Conservation (phyloP, 2,329 filamentous ascomycete genomes). For the Seiridium unicorne region DNA sequence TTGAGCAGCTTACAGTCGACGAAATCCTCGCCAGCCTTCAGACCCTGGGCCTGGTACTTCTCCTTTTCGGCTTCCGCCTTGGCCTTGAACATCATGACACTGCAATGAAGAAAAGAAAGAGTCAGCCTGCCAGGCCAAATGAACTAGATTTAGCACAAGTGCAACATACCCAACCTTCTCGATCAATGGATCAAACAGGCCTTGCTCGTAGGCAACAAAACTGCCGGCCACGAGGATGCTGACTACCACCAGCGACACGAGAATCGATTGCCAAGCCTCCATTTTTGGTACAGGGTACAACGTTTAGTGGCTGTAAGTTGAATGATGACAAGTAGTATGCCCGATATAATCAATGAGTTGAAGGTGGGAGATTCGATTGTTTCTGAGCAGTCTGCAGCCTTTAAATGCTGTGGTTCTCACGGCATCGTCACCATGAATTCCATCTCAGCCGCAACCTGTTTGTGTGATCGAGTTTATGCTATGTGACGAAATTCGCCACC, state of each 20-base stretch:
- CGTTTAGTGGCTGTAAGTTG: background rate
- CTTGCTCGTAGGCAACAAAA: constrained; percentile 35
- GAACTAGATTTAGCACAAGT: background rate
- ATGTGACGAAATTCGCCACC: background rate
- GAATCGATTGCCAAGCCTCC: constrained; percentile 6
- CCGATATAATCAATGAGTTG: background rate
- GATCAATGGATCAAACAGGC: constrained; percentile 35
- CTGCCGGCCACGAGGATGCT: constrained; percentile 25
- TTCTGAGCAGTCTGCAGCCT: background rate
- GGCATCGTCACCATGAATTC: background rate
- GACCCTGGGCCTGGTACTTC: constrained; percentile 34
- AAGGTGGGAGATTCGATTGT: background rate
- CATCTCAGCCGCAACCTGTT: background rate
- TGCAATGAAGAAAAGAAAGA: background rate
- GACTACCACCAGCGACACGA: constrained; percentile 1
- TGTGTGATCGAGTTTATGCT: background rate
- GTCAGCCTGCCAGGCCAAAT: background rate
- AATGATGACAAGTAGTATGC: background rate
- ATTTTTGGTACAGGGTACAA: background rate
- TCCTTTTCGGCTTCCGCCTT: constrained; percentile 39
- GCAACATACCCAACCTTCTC: constrained; percentile 29
- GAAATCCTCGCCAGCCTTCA: constrained; percentile 28
- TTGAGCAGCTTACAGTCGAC: constrained; percentile 25
- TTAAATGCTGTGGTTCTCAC: background rate
- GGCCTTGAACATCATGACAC: constrained; percentile 35